Conservation (phyloP, 768 basidiomycete genomes). For the Naematelia aurantialba region DNA sequence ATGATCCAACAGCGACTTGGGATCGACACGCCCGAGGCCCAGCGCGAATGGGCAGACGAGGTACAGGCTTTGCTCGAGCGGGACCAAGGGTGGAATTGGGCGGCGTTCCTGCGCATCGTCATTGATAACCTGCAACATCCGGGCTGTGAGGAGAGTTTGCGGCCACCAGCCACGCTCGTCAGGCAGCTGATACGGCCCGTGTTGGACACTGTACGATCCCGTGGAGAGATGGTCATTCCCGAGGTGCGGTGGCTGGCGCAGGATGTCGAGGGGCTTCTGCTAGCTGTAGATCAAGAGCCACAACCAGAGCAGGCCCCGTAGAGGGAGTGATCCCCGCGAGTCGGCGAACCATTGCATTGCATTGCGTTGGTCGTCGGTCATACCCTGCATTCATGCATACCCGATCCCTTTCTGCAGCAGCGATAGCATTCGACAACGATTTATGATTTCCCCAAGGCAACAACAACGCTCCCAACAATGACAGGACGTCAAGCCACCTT, state of each 20-base stretch:
- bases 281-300: neutral
- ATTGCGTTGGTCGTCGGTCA: no score
- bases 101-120: slow-evolving; percentile 41
- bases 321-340: neutral
- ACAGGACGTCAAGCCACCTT: neutral
- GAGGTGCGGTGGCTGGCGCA: slow-evolving; percentile 10
- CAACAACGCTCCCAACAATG: no score
- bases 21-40: slow-evolving; percentile 21
- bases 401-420: neutral
- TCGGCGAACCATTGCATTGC: neutral
- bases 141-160: slow-evolving; percentile 5
- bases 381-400: neutral
- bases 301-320: no score
- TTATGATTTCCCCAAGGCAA: no score
- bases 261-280: slow-evolving; percentile 10
- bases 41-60: slow-evolving; percentile 45
- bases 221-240: slow-evolving; percentile 19
- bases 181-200: slow-evolving; percentile 16
- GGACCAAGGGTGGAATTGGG: slow-evolving; percentile 48
- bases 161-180: slow-evolving; percentile 9
- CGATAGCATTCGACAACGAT: no score
- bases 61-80: slow-evolving; percentile 43
- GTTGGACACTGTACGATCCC: slow-evolving; percentile 10
- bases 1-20: slow-evolving; percentile 31
- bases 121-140: slow-evolving; percentile 28